Conservation (phyloP, 495 filamentous ascomycete genomes). For the Trichoderma parareesei region DNA sequence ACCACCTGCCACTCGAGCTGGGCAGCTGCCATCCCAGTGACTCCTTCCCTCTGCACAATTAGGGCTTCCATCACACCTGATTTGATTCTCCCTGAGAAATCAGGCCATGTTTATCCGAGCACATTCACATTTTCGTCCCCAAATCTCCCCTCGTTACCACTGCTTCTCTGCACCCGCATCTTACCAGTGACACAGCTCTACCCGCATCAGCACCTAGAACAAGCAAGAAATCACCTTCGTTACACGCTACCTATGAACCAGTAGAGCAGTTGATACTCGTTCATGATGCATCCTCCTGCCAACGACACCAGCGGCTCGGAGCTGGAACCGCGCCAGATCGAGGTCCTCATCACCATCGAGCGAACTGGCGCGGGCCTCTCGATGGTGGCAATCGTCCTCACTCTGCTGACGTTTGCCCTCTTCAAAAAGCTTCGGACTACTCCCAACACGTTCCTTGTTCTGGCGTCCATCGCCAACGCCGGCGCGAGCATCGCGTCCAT, state of each 20-base stretch:
- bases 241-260: background rate
- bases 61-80: background rate
- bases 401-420: slow-evolving; percentile 59
- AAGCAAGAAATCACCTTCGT: background rate
- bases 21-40: background rate
- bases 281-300: background rate
- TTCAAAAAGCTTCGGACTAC: slow-evolving; percentile 58
- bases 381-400: slow-evolving; percentile 56
- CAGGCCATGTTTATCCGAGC: background rate
- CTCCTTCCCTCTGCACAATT: background rate
- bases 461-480: slow-evolving; percentile 75
- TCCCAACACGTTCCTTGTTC: slow-evolving; percentile 76
- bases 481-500: slow-evolving; percentile 68
- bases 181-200: background rate
- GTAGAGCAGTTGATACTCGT: background rate
- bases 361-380: slow-evolving; percentile 50
- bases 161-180: background rate
- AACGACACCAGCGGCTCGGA: slow-evolving; percentile 3
- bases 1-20: background rate
- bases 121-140: too few relatives aligned
- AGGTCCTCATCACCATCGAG: slow-evolving; percentile 33
- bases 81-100: background rate
- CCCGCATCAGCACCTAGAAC: background rate
- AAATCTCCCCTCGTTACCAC: too few relatives aligned
- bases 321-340: slow-evolving; percentile 17